Percentiles rank a stretch among this genome's conserved stretches.
These are phyloP conservation scores for Cutaneotrichosporon spelunceum DNA, from an alignment of 1,284 basidiomycete species.

Conservation along the genomic window DNA sequence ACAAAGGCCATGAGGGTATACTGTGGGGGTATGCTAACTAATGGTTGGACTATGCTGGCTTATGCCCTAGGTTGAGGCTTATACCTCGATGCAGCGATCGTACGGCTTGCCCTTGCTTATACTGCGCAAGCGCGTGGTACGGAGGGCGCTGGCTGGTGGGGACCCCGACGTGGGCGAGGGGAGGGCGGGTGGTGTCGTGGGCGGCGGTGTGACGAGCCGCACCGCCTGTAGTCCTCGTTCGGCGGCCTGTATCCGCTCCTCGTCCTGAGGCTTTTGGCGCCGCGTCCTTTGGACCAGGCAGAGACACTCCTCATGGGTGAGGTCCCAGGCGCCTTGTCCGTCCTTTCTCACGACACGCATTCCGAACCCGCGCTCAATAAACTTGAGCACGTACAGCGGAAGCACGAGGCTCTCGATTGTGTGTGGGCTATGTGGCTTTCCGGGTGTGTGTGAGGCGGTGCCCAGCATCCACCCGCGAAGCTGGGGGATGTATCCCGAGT, in stretches of 20 bases:
- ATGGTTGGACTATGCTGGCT: not conserved
- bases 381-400: not conserved
- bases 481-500: not conserved
- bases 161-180: not conserved
- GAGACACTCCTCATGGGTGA: not conserved
- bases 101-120: conserved; percentile 1
- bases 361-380: not conserved
- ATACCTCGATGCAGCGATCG: not conserved
- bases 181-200: not conserved
- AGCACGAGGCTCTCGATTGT: not conserved
- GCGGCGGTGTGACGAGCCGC: not conserved
- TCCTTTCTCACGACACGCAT: not conserved
- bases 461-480: not conserved
- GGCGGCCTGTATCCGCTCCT: not conserved
- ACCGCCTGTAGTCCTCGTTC: not conserved
- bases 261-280: not conserved
- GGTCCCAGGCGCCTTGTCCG: not conserved
- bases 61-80: not conserved
- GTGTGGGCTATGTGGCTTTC: not conserved
- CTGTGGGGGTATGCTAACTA: not conserved
- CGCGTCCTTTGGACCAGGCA: not conserved
- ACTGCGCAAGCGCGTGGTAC: not conserved
- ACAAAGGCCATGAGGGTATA: not conserved
- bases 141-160: not conserved
- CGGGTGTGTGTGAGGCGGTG: not conserved